A percentile compares a stretch with the other conserved stretches of the same genome.
These are phyloP conservation scores for Fraxinus xanthoxyloides DNA, from an alignment of 305 asterid species.

Conservation along the genomic window DNA sequence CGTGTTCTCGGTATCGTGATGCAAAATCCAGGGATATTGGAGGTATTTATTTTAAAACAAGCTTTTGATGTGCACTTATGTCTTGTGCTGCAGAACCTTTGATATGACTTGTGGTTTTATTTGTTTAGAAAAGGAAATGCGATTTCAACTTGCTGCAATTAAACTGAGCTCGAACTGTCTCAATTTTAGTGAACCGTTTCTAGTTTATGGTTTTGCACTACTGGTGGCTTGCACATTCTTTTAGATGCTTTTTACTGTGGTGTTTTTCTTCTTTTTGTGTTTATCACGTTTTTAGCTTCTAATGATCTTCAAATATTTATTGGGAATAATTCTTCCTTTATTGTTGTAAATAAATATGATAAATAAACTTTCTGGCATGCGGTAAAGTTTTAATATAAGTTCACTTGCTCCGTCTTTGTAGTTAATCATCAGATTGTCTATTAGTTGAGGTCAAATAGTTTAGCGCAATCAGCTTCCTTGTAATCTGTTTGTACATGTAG, in stretches of 20 bases:
- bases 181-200: not conserved
- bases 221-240: slow-evolving; percentile 6
- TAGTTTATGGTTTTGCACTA: slow-evolving; percentile 2
- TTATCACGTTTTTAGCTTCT: not conserved
- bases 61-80: slow-evolving; percentile 7
- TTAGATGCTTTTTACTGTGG: not conserved
- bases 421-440: slow-evolving; percentile 4
- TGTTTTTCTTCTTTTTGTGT: not conserved
- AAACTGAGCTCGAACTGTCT: not conserved
- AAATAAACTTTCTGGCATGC: not conserved
- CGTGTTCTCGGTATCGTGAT: slow-evolving; percentile 76
- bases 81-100: not conserved
- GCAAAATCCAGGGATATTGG: slow-evolving; percentile 93
- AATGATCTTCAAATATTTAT: not conserved
- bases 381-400: not conserved
- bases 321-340: not conserved
- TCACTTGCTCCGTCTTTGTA: not conserved
- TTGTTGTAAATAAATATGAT: not conserved
- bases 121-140: not conserved
- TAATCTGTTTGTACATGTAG: not conserved
- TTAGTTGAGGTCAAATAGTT: not conserved
- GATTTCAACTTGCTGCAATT: slow-evolving; percentile 2
- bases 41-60: slow-evolving; percentile 43
- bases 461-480: slow-evolving; percentile 5
- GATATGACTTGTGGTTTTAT: not conserved